phyloP scores from a whole-genome alignment of 1,139 yeast genomes.

The Suhomyces kunorum region DNA sequence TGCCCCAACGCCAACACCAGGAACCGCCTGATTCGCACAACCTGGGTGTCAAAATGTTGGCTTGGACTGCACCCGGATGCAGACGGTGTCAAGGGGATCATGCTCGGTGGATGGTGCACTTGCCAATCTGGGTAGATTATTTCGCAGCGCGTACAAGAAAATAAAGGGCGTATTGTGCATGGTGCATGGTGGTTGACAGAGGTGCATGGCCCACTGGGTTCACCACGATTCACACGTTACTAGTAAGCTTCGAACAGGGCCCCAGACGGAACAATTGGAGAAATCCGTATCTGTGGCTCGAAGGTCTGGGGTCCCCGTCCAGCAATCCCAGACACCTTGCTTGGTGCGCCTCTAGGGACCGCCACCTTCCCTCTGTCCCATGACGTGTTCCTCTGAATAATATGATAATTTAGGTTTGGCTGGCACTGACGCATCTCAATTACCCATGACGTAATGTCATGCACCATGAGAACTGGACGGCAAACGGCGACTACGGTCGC shows the following conservation, averaged over 20 bases:
- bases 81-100: conserved; percentile 3
- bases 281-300: too few species aligned
- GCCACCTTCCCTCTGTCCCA: too few species aligned
- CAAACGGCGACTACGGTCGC: too few species aligned
- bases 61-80: background rate
- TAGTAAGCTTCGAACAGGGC: too few species aligned
- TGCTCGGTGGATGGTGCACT: conserved; percentile 1
- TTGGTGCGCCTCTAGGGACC: too few species aligned
- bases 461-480: background rate
- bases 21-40: background rate
- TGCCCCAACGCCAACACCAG: background rate
- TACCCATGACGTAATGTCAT: background rate
- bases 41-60: conserved; percentile 2
- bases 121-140: conserved; percentile 2
- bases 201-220: background rate
- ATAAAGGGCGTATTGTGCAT: conserved; percentile 9
- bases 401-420: background rate
- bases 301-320: background rate
- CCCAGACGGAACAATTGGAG: too few species aligned
- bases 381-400: background rate
- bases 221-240: too few species aligned
- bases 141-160: conserved; percentile 10
- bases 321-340: background rate
- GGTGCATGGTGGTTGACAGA: background rate
- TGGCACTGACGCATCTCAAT: background rate